These are phyloP conservation scores for Suhomyces bokatorum DNA, from an alignment of 1,139 yeast species.

Conservation along the genomic window DNA sequence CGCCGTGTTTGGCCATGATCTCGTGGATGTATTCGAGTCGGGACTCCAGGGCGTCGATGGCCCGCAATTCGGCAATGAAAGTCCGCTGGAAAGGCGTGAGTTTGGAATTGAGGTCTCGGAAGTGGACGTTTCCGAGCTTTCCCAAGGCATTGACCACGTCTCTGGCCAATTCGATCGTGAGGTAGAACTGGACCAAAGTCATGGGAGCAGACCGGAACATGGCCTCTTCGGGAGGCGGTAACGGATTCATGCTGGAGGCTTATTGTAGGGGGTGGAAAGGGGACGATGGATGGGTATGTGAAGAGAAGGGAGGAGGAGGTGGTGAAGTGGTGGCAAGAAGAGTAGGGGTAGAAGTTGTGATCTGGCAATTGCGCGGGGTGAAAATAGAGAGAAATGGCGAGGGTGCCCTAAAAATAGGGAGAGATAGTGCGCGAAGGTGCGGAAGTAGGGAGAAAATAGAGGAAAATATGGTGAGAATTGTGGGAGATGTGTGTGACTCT, in stretches of 20 bases:
- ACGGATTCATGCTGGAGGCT: background rate
- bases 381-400: too few species aligned
- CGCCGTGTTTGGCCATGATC: constrained; percentile 21
- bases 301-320: background rate
- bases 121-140: constrained; percentile 78
- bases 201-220: constrained; percentile 79
- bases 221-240: constrained; percentile 17
- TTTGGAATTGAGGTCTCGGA: constrained; percentile 81
- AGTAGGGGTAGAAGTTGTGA: background rate
- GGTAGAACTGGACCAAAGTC: constrained; percentile 87
- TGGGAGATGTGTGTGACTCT: too few species aligned
- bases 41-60: constrained; percentile 36
- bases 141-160: constrained; percentile 85
- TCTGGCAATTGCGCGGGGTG: too few species aligned
- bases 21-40: constrained; percentile 28
- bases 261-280: background rate
- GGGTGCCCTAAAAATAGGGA: too few species aligned
- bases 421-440: too few species aligned
- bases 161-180: constrained; percentile 88
- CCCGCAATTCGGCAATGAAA: constrained; percentile 78
- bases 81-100: constrained; percentile 84
- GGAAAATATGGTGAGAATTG: background rate
- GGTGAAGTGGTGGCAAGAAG: background rate
- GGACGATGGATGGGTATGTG: background rate
- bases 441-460: background rate